A percentile compares a stretch with the other conserved stretches of the same genome.
Conservation (phyloP, 192 early-diverging fungal genomes). For the Endogone sp. region DNA sequence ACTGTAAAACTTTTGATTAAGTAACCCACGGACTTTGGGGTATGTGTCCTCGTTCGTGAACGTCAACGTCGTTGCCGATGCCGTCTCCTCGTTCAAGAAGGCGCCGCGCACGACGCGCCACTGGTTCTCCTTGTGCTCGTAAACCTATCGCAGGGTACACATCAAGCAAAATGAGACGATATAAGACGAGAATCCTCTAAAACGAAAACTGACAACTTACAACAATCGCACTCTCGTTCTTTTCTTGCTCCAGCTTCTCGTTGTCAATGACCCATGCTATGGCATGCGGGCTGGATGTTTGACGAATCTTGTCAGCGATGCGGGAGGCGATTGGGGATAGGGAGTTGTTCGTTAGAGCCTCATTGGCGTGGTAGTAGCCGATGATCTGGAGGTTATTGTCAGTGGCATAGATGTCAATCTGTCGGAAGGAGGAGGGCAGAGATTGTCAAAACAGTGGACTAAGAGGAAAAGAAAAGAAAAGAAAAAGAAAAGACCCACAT, state of each 20-base stretch:
- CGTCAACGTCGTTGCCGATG: neutral
- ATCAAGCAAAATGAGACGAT: neutral
- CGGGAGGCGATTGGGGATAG: slow-evolving; percentile 44
- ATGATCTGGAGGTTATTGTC: slow-evolving; percentile 45
- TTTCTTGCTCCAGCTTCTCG: slow-evolving; percentile 1
- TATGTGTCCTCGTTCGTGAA: slow-evolving; percentile 33
- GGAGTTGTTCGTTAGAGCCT: slow-evolving; percentile 33
- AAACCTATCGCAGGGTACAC: slow-evolving; percentile 31
- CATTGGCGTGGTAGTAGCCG: slow-evolving; percentile 63
- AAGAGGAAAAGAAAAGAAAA: no score
- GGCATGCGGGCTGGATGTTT: slow-evolving; percentile 31
- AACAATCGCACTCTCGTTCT: slow-evolving; percentile 20
- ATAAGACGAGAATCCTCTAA: no score
- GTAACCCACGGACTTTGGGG: slow-evolving; percentile 28
- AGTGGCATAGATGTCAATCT: slow-evolving; percentile 58
- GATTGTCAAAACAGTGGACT: no score
- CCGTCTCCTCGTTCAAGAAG: slow-evolving; percentile 21
- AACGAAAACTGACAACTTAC: no score
- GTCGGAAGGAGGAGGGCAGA: slow-evolving; percentile 6
- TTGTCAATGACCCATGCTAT: slow-evolving; percentile 1
- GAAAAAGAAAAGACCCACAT: neutral
- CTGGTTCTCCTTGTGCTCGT: slow-evolving; percentile 44
- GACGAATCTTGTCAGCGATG: slow-evolving; percentile 46
- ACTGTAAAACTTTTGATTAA: slow-evolving; percentile 35
- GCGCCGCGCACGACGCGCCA: slow-evolving; percentile 42